phyloP scores from a whole-genome alignment of 2,329 filamentous ascomycete species.

The Apiospora hydei region DNA sequence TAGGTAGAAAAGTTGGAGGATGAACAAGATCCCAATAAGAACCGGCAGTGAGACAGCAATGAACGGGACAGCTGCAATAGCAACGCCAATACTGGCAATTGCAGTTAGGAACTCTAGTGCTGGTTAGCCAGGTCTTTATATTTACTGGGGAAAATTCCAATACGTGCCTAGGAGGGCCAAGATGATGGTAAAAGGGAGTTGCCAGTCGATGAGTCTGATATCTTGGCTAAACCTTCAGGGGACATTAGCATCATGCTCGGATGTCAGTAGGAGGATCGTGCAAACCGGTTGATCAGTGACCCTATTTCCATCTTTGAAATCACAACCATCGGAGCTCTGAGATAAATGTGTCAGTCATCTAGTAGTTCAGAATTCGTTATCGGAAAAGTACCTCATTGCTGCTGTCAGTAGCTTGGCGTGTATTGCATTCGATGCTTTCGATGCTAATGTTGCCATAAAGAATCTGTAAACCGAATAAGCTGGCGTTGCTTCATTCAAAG shows the following conservation, averaged over 20 bases:
- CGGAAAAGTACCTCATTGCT: background rate
- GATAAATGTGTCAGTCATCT: no score
- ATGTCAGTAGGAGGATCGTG: background rate
- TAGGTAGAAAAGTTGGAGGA: background rate
- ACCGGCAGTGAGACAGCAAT: conserved; percentile 4
- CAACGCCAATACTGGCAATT: conserved; percentile 23
- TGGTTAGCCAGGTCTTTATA: background rate
- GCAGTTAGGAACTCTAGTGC: conserved; percentile 13
- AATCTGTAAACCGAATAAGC: no score
- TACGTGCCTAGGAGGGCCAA: conserved; percentile 1
- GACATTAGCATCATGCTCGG: background rate
- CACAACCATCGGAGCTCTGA: background rate
- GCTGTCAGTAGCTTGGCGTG: background rate
- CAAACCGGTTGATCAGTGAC: conserved; percentile 16
- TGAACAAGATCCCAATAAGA: background rate
- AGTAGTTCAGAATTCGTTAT: no score
- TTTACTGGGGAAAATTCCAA: background rate
- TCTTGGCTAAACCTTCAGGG: conserved; percentile 14
- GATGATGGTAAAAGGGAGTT: conserved; percentile 16
- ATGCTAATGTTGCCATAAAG: no score
- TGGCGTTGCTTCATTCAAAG: no score
- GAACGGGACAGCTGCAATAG: conserved; percentile 23
- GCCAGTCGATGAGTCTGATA: conserved; percentile 14
- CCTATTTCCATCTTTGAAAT: conserved; percentile 15
- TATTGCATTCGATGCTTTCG: no score